A percentile compares a stretch with the other conserved stretches of the same genome.
phyloP scores from a whole-genome alignment of 495 filamentous ascomycete genomes.

The Penicillium turbatum region DNA sequence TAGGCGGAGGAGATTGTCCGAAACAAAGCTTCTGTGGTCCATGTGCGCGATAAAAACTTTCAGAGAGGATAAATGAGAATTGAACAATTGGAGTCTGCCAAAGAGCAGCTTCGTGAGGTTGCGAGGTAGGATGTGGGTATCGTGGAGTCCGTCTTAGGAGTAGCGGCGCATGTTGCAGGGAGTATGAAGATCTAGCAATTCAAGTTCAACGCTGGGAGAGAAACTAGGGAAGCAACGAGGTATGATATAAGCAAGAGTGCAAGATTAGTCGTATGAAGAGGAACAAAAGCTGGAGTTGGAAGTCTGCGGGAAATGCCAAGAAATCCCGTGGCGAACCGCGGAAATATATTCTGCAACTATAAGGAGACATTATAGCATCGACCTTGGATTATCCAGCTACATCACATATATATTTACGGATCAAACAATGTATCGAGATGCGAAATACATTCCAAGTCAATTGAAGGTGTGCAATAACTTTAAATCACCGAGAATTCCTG shows the following conservation, averaged over 20 bases:
- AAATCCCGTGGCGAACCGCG: slow-evolving; percentile 11
- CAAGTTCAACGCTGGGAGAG: background rate
- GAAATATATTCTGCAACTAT: slow-evolving; percentile 1
- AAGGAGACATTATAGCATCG: too few species aligned
- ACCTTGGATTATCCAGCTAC: too few species aligned
- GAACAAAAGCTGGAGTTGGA: background rate
- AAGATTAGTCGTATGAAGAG: background rate
- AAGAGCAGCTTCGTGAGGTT: background rate
- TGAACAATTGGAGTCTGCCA: background rate
- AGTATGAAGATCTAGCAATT: background rate
- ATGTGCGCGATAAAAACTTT: slow-evolving; percentile 19
- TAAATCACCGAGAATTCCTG: too few species aligned
- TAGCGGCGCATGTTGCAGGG: slow-evolving; percentile 3
- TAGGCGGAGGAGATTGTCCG: slow-evolving; percentile 46
- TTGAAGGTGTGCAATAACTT: too few species aligned
- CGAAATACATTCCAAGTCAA: too few species aligned
- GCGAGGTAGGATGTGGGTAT: background rate
- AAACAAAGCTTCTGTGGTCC: slow-evolving; percentile 45
- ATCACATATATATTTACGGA: too few species aligned
- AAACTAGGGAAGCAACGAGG: too few species aligned
- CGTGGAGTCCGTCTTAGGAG: background rate
- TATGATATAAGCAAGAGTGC: background rate
- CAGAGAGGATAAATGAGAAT: background rate
- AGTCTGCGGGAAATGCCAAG: slow-evolving; percentile 14
- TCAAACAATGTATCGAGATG: too few species aligned